These are phyloP conservation scores for Penicillium sp. DNA, from an alignment of 2,329 filamentous ascomycete species.

Conservation along the genomic window DNA sequence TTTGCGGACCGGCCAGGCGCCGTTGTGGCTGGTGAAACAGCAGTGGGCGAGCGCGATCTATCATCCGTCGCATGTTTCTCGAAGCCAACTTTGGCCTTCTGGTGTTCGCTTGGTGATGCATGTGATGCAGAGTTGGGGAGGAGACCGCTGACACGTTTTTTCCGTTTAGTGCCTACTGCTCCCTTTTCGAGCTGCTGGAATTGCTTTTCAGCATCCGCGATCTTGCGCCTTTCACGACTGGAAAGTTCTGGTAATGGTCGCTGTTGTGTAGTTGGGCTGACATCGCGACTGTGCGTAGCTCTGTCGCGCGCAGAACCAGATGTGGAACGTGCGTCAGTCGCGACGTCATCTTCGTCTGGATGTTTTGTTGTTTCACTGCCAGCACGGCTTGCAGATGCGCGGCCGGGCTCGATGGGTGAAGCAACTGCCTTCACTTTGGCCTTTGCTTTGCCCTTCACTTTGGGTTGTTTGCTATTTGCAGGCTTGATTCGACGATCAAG, in stretches of 20 bases:
- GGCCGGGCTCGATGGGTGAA: conserved; percentile 57
- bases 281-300: conserved; percentile 61
- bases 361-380: conserved; percentile 59
- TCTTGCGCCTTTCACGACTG: conserved; percentile 63
- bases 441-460: conserved; percentile 43
- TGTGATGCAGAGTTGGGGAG: conserved; percentile 51
- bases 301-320: conserved; percentile 56
- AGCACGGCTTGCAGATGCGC: conserved; percentile 58
- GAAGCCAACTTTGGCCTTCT: not conserved
- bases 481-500: conserved; percentile 42
- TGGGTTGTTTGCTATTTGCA: conserved; percentile 26
- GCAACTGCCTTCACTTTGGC: conserved; percentile 47
- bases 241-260: conserved; percentile 54
- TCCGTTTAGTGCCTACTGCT: conserved; percentile 49
- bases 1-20: conserved; percentile 25
- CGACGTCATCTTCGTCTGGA: conserved; percentile 56
- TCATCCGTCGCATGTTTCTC: not conserved
- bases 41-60: conserved; percentile 40
- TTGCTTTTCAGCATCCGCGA: conserved; percentile 63
- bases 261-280: conserved; percentile 56
- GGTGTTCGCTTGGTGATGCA: not conserved
- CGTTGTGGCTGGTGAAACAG: conserved; percentile 24
- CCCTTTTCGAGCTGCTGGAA: conserved; percentile 63
- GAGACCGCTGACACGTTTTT: conserved; percentile 58
- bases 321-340: conserved; percentile 58